Conservation (phyloP, 176 grass and related monocot species). For the Themeda triandra region DNA sequence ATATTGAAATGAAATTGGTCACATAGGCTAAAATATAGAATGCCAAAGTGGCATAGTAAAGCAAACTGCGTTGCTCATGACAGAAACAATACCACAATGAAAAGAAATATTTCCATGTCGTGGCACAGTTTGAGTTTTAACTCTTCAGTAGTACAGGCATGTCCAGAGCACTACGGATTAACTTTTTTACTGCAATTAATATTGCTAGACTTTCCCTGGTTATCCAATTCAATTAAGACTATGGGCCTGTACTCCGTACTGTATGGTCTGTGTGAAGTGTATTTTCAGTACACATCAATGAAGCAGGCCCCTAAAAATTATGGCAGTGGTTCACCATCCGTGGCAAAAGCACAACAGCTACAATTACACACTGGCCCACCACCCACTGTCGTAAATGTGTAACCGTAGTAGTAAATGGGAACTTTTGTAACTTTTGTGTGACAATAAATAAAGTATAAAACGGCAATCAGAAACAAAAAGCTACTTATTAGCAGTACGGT, state of each 20-base stretch:
- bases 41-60: background rate
- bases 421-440: background rate
- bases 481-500: background rate
- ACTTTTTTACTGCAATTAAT: background rate
- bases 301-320: background rate
- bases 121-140: background rate
- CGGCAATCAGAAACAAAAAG: background rate
- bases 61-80: background rate
- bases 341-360: background rate
- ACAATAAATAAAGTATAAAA: background rate
- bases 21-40: background rate
- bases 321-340: background rate
- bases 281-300: background rate
- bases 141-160: background rate
- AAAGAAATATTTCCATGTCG: background rate
- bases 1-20: background rate
- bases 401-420: background rate
- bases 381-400: background rate
- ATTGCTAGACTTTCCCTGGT: background rate
- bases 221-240: constrained; percentile 3
- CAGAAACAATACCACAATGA: background rate
- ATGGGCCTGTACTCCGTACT: no score
- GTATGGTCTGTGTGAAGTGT: background rate
- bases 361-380: constrained; percentile 2
- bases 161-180: background rate